These are phyloP conservation scores for Bipolaris gigantea DNA, from an alignment of 2,329 filamentous ascomycete species.

Conservation along the genomic window DNA sequence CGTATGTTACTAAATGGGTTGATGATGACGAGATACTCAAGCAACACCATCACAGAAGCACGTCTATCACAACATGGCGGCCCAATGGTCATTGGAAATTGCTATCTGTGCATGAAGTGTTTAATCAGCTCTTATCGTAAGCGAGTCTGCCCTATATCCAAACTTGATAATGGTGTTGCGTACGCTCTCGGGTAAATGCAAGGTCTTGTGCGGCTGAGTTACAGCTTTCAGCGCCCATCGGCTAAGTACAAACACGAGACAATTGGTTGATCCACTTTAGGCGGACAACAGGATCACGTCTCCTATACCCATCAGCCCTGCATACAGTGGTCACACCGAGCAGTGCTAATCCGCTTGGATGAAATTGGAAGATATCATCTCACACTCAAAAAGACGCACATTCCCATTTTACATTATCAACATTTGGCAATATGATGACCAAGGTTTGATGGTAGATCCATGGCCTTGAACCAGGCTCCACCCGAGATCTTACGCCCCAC, in stretches of 20 bases:
- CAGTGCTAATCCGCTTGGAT: not conserved
- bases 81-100: not conserved
- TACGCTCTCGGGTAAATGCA: not conserved
- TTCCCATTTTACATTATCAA: not conserved
- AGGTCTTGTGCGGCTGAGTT: not conserved
- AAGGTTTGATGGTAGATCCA: not conserved
- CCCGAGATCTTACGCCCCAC: not conserved
- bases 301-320: not conserved
- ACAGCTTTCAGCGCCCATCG: not conserved
- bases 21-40: not conserved
- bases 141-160: not conserved
- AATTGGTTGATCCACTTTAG: not conserved
- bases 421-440: not conserved
- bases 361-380: not conserved
- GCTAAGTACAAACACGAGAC: not conserved
- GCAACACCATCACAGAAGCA: not conserved
- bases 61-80: not conserved
- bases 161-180: not conserved
- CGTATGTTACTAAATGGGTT: too few species aligned
- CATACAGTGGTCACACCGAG: not conserved
- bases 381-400: too few species aligned
- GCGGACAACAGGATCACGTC: not conserved
- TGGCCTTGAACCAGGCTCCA: not conserved
- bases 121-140: not conserved
- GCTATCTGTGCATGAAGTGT: not conserved